Evolutionary conservation across 1,284 basidiomycete species (phyloP), one percentile per base, ranked within the genome.

Genomic region (Moniliella sp.): DNA sequence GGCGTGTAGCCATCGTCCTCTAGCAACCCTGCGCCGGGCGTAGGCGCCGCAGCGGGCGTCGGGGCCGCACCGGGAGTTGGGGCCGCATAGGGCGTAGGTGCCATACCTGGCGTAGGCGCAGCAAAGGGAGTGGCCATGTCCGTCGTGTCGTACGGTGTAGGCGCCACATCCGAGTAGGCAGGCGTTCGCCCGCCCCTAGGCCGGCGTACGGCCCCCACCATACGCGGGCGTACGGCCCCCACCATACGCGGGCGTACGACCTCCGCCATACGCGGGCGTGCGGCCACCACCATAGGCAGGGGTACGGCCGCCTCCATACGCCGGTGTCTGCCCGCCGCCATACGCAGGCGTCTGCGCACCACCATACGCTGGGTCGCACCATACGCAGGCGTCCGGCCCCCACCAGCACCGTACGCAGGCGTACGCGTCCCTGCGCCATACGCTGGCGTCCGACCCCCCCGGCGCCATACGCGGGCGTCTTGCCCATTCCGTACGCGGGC

Each of bases 151-250:
- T 21, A 18, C 12, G 9, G 3, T 19, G 18, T 5, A 15, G 16
- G 7, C 29, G 18, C 5, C 18, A 21, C 4, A 21, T 26, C 5
- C 18, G 19, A 17, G 21, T 21, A 18, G 40, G 39, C 39, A 30
- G 39, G 54, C 18, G 37, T 48, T 2, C 46, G 48, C 12, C 45
- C 48, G 16, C 44, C 40, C 7, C 42, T 43, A 5, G 48, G 48
- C 1, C 52, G 50, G 14, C 32, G 37, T 13, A 33, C 33, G 15
- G 39, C 35, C 25, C 17, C 34, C 34, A 21, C 32, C 16, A 11
- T 27, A 30, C 7, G 10, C 32, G 19, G 31, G 28, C 12, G 23
- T 33, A 9, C 25, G 25, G 4, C 26, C 29, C 12, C 27, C 10
- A 3, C 15, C n/a, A n/a, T 12, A 25, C 23, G 19, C 18, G 25